Conservation (phyloP, 139 green algal species). For the Closterium sp. region DNA sequence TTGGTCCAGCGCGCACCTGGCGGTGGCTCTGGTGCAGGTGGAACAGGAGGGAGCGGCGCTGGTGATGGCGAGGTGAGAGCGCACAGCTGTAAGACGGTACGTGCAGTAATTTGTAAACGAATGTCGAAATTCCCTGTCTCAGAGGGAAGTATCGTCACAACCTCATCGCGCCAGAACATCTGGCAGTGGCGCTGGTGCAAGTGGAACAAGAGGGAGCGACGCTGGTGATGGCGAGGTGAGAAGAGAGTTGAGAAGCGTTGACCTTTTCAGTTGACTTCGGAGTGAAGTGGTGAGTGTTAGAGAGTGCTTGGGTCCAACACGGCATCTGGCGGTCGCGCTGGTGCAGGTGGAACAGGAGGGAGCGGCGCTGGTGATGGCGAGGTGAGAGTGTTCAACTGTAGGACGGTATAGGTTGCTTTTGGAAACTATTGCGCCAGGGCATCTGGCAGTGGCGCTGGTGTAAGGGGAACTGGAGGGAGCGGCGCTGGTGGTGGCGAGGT, state of each 20-base stretch:
- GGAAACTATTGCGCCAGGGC: constrained; percentile 89
- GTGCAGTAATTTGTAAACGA: too few species aligned
- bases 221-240: constrained; percentile 46
- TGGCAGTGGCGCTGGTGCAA: constrained; percentile 74
- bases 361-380: constrained; percentile 30
- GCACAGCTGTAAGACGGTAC: too few species aligned
- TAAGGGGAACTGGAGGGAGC: constrained; percentile 26
- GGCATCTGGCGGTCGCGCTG: constrained; percentile 83
- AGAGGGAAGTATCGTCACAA: constrained; percentile 63
- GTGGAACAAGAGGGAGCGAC: constrained; percentile 34
- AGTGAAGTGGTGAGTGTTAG: too few species aligned
- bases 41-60: constrained; percentile 34
- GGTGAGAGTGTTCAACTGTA: constrained; percentile 1
- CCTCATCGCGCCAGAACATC: constrained; percentile 91
- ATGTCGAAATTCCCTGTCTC: too few species aligned
- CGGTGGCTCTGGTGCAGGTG: constrained; percentile 70
- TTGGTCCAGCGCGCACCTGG: constrained; percentile 64
- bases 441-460: constrained; percentile 81
- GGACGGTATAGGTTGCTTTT: too few species aligned
- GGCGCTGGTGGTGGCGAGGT: constrained; percentile 39
- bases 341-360: constrained; percentile 52
- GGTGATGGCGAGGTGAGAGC: constrained; percentile 38
- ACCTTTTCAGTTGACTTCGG: too few species aligned
- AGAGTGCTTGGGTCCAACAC: too few species aligned
- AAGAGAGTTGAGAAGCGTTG: too few species aligned